phyloP scores from a whole-genome alignment of 768 basidiomycete genomes.

The Rhizopogon sp. region DNA sequence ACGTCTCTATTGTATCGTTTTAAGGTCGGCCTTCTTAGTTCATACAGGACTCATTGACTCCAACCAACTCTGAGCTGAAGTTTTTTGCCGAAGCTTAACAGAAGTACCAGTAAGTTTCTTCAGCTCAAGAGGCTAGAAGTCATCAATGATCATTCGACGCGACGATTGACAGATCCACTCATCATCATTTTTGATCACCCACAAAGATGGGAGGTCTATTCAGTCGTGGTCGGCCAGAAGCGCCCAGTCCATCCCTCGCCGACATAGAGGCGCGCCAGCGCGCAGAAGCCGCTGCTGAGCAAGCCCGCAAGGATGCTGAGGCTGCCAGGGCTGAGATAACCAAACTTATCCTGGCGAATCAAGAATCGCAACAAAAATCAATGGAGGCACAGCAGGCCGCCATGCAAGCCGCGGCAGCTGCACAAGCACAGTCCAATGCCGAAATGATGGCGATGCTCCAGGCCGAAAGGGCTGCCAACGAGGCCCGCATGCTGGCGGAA shows the following conservation, averaged over 20 bases:
- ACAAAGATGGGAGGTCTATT: neutral
- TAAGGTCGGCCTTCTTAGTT: neutral
- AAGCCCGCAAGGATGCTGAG: constrained; percentile 1
- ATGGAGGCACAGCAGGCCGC: neutral
- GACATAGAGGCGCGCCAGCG: neutral
- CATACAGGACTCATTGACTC: neutral
- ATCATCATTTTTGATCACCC: neutral
- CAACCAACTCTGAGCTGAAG: neutral
- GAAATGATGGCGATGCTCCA: neutral
- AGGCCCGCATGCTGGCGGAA: constrained; percentile 4
- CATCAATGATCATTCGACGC: neutral
- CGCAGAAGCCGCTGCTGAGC: neutral
- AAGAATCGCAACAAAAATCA: neutral
- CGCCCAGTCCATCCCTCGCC: neutral
- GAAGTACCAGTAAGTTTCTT: neutral
- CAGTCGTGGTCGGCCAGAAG: neutral
- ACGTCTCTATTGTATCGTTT: neutral
- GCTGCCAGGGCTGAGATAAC: neutral
- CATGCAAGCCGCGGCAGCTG: neutral
- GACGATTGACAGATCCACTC: neutral
- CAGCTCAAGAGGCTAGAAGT: neutral
- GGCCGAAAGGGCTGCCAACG: neutral
- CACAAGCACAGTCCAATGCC: neutral
- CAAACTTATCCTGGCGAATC: neutral
- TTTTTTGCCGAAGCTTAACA: neutral